Evolutionary conservation across 257 asterid genomes (phyloP).

Genomic region (Fraxinus anomala): DNA sequence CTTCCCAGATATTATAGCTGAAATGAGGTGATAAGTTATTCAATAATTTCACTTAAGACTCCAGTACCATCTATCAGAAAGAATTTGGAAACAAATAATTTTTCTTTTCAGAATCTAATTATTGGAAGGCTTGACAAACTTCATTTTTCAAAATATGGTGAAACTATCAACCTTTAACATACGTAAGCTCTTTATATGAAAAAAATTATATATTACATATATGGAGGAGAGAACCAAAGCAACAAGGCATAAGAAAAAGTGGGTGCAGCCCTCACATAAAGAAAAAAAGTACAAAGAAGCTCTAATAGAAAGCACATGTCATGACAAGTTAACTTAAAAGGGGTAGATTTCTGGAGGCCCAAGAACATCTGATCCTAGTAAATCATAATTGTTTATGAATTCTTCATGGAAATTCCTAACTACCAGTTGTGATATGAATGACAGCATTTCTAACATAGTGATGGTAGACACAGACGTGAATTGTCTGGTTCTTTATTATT

Average conservation of each 20-base stretch:
- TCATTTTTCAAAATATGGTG: no score
- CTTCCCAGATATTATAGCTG: background rate
- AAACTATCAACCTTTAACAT: no score
- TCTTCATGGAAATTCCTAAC: conserved; percentile 11
- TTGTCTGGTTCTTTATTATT: background rate
- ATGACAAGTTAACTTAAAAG: background rate
- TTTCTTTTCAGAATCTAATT: background rate
- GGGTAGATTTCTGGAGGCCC: background rate
- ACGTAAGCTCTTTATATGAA: no score
- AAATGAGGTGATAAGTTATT: background rate
- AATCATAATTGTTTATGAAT: background rate
- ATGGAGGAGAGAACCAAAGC: background rate
- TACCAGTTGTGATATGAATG: background rate
- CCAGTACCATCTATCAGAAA: background rate
- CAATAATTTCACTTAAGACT: background rate
- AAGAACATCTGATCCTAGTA: background rate
- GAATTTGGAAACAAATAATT: background rate
- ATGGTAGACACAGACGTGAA: conserved; percentile 4
- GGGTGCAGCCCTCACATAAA: background rate
- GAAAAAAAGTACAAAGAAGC: background rate
- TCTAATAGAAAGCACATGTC: background rate
- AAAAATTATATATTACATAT: no score
- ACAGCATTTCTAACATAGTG: background rate
- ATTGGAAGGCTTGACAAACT: background rate
- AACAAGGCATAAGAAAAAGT: background rate